Conservation (phyloP, 495 filamentous ascomycete genomes). For the Penicillium samsonianum region DNA sequence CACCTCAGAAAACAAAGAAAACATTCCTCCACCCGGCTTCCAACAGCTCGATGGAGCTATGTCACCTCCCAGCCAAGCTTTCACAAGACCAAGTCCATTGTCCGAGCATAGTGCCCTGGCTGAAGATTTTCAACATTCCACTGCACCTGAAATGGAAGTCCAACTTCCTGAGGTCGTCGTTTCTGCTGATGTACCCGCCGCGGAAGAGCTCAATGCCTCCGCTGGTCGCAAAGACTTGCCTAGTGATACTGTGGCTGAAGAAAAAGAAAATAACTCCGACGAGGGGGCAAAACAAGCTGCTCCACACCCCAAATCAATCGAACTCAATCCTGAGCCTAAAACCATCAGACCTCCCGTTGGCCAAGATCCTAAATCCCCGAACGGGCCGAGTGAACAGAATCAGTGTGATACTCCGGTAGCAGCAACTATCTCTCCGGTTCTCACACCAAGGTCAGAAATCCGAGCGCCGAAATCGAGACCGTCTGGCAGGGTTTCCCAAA, state of each 20-base stretch:
- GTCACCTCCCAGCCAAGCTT: conserved; percentile 3
- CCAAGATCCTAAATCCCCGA: not conserved
- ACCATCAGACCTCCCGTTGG: not conserved
- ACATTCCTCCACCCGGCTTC: conserved; percentile 21
- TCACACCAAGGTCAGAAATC: not conserved
- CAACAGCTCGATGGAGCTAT: not conserved
- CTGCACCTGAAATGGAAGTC: not conserved
- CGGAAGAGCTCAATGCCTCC: not conserved
- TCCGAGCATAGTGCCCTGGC: conserved; percentile 13
- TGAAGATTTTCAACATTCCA: conserved; percentile 9
- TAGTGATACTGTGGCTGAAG: not conserved
- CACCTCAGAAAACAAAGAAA: conserved; percentile 25
- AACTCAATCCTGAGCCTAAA: not conserved
- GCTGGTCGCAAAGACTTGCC: not conserved
- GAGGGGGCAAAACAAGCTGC: not conserved
- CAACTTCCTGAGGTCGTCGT: not conserved
- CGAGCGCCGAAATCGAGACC: not conserved
- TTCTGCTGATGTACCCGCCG: not conserved
- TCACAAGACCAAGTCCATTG: conserved; percentile 8
- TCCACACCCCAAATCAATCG: not conserved
- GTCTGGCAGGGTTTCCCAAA: conserved; percentile 1
- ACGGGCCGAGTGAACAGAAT: not conserved
- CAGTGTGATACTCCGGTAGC: not conserved
- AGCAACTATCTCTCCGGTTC: not conserved
- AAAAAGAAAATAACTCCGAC: not conserved